Evolutionary conservation across 169 alveolate species (phyloP).

Genomic region (Plasmodium relictum): DNA sequence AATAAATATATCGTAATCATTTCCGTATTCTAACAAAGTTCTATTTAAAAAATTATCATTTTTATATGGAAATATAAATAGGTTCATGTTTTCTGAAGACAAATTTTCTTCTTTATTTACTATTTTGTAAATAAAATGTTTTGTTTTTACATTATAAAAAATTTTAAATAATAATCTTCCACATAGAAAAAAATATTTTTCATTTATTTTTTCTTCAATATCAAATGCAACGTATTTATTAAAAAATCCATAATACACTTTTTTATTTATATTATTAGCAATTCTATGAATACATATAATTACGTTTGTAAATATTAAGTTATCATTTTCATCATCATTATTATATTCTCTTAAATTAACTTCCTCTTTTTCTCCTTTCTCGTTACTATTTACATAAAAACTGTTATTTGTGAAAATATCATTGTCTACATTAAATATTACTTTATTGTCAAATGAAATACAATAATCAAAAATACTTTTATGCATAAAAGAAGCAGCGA

Average conservation of each 20-base stretch:
- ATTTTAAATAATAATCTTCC: constrained; percentile 42
- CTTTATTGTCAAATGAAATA: not conserved
- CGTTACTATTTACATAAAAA: not conserved
- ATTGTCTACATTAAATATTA: not conserved
- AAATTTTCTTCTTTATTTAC: constrained; percentile 1
- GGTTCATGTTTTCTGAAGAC: not conserved
- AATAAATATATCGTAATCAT: constrained; percentile 16
- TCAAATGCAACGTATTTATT: constrained; percentile 20
- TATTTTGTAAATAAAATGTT: constrained; percentile 27
- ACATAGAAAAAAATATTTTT: constrained; percentile 40
- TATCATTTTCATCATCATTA: not conserved
- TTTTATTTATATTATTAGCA: constrained; percentile 42
- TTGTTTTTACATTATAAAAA: constrained; percentile 4
- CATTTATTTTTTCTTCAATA: constrained; percentile 2
- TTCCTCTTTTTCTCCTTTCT: not conserved
- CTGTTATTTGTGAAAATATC: not conserved
- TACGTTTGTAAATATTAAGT: constrained; percentile 7
- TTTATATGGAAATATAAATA: constrained; percentile 24
- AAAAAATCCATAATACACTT: constrained; percentile 45
- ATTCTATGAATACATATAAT: constrained; percentile 26
- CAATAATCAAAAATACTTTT: not conserved
- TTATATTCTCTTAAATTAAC: not conserved
- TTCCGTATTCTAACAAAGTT: constrained; percentile 26
- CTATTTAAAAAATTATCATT: constrained; percentile 24
- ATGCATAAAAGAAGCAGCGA: constrained; percentile 25